These are phyloP conservation scores for Onygena corvina DNA, from an alignment of 2,329 filamentous ascomycete species.

Conservation along the genomic window DNA sequence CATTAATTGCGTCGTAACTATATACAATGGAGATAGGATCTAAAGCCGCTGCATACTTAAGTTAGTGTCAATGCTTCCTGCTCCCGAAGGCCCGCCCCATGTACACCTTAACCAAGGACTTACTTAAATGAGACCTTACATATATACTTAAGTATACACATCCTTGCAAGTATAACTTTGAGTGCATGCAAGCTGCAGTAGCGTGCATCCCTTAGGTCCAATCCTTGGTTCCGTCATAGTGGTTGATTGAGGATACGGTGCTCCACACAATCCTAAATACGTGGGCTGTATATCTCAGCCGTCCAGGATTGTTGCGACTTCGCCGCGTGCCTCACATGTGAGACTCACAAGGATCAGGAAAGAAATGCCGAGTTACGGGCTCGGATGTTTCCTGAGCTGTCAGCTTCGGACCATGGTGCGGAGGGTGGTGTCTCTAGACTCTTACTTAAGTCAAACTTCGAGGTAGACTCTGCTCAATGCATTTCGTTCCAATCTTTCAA, in stretches of 20 bases:
- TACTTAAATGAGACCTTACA: too few species aligned
- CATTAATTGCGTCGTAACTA: not conserved
- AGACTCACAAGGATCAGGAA: not conserved
- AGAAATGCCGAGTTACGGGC: not conserved
- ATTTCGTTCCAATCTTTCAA: too few species aligned
- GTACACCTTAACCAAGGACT: too few species aligned
- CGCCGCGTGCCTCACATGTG: not conserved
- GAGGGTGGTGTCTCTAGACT: too few species aligned
- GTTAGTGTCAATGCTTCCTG: not conserved
- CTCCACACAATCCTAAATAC: not conserved
- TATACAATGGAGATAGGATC: conserved; percentile 2
- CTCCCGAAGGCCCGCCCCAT: not conserved
- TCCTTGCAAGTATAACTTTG: not conserved
- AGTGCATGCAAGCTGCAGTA: not conserved
- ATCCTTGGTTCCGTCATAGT: not conserved
- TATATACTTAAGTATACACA: not conserved
- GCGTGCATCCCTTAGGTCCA: not conserved
- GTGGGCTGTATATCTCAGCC: too few species aligned
- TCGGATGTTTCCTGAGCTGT: not conserved
- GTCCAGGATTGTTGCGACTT: too few species aligned
- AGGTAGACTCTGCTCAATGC: too few species aligned
- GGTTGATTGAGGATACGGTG: conserved; percentile 3
- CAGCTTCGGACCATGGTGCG: not conserved
- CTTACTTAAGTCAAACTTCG: too few species aligned
- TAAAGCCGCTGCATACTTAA: not conserved